A percentile compares a stretch with the other conserved stretches of the same genome.
Evolutionary conservation across 2,329 filamentous ascomycete species (phyloP).

Genomic region (Chalaropsis thielavioides): DNA sequence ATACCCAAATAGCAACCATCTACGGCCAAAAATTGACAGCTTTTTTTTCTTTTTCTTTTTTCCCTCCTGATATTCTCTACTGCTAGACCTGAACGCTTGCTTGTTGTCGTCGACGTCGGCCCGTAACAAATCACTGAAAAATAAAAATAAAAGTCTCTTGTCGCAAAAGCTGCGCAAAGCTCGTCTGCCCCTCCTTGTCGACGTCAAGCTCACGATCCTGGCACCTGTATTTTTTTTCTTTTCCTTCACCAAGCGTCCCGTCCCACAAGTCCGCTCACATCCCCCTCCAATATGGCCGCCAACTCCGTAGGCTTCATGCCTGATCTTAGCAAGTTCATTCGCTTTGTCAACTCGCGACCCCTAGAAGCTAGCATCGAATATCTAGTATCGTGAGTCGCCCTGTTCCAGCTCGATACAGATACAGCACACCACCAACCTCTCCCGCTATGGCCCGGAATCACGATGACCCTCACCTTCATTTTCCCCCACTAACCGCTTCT

Average conservation of each 20-base stretch:
- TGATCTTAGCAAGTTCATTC: slow-evolving; percentile 63
- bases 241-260: not conserved
- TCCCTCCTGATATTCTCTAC: not conserved
- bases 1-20: too few species aligned
- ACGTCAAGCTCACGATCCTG: not conserved
- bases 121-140: not conserved
- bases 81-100: not conserved
- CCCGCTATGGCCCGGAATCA: not conserved
- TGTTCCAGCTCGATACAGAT: not conserved
- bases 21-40: not conserved
- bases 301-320: slow-evolving; percentile 36
- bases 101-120: not conserved
- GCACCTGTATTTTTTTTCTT: not conserved
- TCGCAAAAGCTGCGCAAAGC: not conserved
- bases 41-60: not conserved
- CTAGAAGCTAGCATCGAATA: slow-evolving; percentile 74
- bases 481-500: not conserved
- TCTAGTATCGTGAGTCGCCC: slow-evolving; percentile 55
- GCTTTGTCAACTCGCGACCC: slow-evolving; percentile 58
- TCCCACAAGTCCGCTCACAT: not conserved
- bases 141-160: too few species aligned
- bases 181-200: not conserved
- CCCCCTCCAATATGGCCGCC: not conserved
- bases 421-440: not conserved
- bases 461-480: not conserved